Evolutionary conservation across 1,139 yeast species (phyloP), one percentile per base, ranked within the genome.

Genomic region (Saccharomycopsis crataegensis): DNA sequence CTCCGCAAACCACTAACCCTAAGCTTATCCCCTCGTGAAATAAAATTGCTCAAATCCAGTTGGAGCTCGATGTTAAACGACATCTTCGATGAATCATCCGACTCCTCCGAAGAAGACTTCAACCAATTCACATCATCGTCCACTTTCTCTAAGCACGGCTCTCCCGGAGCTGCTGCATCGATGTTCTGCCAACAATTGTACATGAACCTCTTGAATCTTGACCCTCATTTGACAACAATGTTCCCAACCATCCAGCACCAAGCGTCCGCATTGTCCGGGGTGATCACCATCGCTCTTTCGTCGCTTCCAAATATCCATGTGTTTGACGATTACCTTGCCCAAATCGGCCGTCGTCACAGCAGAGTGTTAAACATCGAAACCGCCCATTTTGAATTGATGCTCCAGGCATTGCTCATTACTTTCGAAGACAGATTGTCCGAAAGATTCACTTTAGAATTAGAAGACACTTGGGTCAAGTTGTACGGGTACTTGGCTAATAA

Each of bases 231-330:
- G 60, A 78, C 75, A 57, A 67, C 66, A 42, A 61, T 76, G 58
- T 79, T 78, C 62, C 84, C 83, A 1, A 72, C 77, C 41, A 73
- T 79, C 56, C 72, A 72, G 57, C 79, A 78, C 58, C 83, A 79
- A 67, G 85, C 87, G 1, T 77, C 78, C 22, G 76, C 86, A 36
- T 80, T 83, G 70, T 87, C 88, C 1, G 87, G 88, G 1, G 84
- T 79, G 43, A 65, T 79, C 66, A 70, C 79, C n/a, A 68, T 78
- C 56, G 78, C 80, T 16, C 71, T 79, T 54, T 65, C 73, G 43
- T 64, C 61, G 64, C 65, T 67, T 64, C 76, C 59, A 61, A 64
- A 59, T 64, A 67, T 59, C 59, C 61, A 66, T 0, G 62, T 67
- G 36, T 71, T 83, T 63, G 78, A 80, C 60, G 83, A 77, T 46